These are phyloP conservation scores for Coemansia sp. DNA, from an alignment of 192 early-diverging fungal species.

Conservation along the genomic window DNA sequence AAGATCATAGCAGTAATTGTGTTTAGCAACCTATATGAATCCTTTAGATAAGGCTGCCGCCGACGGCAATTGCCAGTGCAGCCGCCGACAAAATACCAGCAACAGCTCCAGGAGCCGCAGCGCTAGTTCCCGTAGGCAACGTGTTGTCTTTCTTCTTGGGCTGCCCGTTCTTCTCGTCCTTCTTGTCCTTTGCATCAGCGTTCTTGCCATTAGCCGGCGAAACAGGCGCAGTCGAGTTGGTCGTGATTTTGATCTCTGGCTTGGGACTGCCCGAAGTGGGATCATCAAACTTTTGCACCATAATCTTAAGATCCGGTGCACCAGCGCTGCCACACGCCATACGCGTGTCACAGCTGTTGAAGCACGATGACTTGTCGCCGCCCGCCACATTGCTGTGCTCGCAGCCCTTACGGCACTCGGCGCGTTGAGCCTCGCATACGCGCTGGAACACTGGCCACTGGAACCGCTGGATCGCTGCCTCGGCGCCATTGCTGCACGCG, in stretches of 20 bases:
- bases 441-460: slow-evolving; percentile 57
- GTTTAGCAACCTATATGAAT: background rate
- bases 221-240: background rate
- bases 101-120: background rate
- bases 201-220: background rate
- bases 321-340: slow-evolving; percentile 35
- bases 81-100: slow-evolving; percentile 14
- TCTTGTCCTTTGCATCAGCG: slow-evolving; percentile 19
- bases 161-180: slow-evolving; percentile 19
- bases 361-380: slow-evolving; percentile 37
- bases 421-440: slow-evolving; percentile 48
- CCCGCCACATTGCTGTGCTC: slow-evolving; percentile 29
- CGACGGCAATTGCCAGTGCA: slow-evolving; percentile 13
- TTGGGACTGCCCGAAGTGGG: slow-evolving; percentile 39
- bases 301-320: slow-evolving; percentile 50
- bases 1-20: background rate
- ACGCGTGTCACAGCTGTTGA: slow-evolving; percentile 46
- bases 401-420: slow-evolving; percentile 43
- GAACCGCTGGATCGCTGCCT: slow-evolving; percentile 46
- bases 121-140: slow-evolving; percentile 25
- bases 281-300: slow-evolving; percentile 51
- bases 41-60: slow-evolving; percentile 15
- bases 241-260: slow-evolving; percentile 16
- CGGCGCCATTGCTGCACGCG: slow-evolving; percentile 49
- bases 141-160: slow-evolving; percentile 41